phyloP scores from a whole-genome alignment of 2,329 filamentous ascomycete genomes.

The Aureobasidium sp. region DNA sequence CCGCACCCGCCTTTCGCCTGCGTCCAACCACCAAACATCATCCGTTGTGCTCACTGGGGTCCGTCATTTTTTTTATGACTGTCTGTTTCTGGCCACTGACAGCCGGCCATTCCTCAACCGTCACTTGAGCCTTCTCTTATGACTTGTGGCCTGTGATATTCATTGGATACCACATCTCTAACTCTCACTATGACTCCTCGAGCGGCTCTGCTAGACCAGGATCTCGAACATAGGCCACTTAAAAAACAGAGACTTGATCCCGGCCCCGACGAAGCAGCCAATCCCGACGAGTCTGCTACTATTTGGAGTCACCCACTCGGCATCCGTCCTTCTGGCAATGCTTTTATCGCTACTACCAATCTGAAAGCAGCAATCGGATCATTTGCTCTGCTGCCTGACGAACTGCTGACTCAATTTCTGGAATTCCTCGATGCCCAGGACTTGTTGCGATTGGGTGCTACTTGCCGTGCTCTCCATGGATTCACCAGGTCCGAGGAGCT shows the following conservation, averaged over 20 bases:
- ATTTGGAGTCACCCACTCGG: conserved; percentile 73
- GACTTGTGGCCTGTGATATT: too few species aligned
- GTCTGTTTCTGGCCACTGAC: background rate
- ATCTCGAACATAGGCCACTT: conserved; percentile 12
- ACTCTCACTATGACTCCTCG: conserved; percentile 16
- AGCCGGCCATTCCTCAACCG: background rate
- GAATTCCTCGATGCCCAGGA: conserved; percentile 60
- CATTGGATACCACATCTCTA: background rate
- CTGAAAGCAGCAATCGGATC: conserved; percentile 57
- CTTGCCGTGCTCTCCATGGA: conserved; percentile 80
- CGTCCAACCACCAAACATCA: background rate
- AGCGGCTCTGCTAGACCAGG: conserved; percentile 12
- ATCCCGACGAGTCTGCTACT: conserved; percentile 29
- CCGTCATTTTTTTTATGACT: background rate
- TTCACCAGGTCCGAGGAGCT: conserved; percentile 77
- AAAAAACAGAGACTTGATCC: conserved; percentile 18
- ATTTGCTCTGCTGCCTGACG: conserved; percentile 67
- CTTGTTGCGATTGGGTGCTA: conserved; percentile 59
- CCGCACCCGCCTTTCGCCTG: conserved; percentile 1
- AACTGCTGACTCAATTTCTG: conserved; percentile 65
- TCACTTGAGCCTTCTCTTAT: background rate
- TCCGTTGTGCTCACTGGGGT: background rate
- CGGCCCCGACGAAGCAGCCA: conserved; percentile 6
- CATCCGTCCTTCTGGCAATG: conserved; percentile 81
- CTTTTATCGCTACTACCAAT: conserved; percentile 56